Evolutionary conservation across 2,329 filamentous ascomycete genomes (phyloP).

Genomic region (Helotiales sp.): DNA sequence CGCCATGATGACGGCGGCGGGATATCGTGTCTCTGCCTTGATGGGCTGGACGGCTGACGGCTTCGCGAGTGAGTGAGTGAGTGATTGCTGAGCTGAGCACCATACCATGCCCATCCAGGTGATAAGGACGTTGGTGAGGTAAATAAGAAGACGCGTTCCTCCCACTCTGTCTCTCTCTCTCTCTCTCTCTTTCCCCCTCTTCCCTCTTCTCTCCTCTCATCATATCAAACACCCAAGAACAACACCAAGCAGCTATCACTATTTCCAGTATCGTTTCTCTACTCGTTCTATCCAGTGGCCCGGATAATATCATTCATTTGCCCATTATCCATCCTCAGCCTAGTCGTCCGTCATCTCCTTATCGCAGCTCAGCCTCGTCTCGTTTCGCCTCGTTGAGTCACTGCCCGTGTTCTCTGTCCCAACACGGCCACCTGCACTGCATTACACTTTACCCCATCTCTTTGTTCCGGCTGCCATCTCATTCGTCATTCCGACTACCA

Average conservation of each 20-base stretch:
- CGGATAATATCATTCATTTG: constrained; percentile 35
- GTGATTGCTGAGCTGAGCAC: not conserved
- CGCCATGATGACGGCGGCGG: constrained; percentile 6
- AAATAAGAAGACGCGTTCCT: constrained; percentile 21
- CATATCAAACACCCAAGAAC: constrained; percentile 17
- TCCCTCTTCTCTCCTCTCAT: constrained; percentile 6
- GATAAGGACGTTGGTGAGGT: constrained; percentile 6
- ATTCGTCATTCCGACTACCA: constrained; percentile 29
- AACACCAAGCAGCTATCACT: constrained; percentile 16
- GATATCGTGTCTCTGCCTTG: constrained; percentile 6
- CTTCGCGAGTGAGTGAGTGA: not conserved
- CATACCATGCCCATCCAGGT: not conserved
- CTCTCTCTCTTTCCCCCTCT: not conserved
- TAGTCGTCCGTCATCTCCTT: constrained; percentile 16
- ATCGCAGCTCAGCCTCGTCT: constrained; percentile 24
- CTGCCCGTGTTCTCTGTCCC: constrained; percentile 23
- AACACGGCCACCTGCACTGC: constrained; percentile 16
- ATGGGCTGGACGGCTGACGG: constrained; percentile 4
- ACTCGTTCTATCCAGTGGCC: constrained; percentile 16
- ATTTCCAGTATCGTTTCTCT: not conserved
- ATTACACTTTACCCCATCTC: constrained; percentile 20
- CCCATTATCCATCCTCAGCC: constrained; percentile 27
- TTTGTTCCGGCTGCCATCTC: constrained; percentile 22
- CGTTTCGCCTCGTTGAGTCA: constrained; percentile 30
- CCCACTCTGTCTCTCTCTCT: not conserved